Conservation (phyloP, 2,329 filamentous ascomycete genomes). For the Ophiostoma sp. region DNA sequence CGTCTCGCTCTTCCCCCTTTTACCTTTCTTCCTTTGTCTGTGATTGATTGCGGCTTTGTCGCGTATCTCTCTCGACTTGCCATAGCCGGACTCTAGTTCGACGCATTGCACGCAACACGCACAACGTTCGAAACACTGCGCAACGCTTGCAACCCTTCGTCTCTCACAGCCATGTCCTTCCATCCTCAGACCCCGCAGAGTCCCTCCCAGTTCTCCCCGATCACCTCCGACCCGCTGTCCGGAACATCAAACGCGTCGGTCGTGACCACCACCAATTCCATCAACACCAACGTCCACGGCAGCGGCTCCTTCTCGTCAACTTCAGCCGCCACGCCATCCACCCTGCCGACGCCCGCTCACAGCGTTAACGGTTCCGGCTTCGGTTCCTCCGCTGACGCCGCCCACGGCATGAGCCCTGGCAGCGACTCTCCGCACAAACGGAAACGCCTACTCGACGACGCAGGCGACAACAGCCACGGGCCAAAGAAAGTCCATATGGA, state of each 20-base stretch:
- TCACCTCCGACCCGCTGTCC: slow-evolving; percentile 53
- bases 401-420: slow-evolving; percentile 47
- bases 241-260: slow-evolving; percentile 30
- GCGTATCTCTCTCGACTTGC: slow-evolving; percentile 7
- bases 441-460: slow-evolving; percentile 60
- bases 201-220: slow-evolving; percentile 62
- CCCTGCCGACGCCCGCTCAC: slow-evolving; percentile 63
- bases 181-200: slow-evolving; percentile 68
- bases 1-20: neutral
- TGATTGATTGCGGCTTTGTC: slow-evolving; percentile 16
- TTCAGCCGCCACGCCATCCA: slow-evolving; percentile 47
- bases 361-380: slow-evolving; percentile 61
- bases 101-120: neutral
- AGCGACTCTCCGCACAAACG: slow-evolving; percentile 61
- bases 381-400: slow-evolving; percentile 45
- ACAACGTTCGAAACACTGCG: neutral
- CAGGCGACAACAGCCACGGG: slow-evolving; percentile 49
- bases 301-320: slow-evolving; percentile 50
- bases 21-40: neutral
- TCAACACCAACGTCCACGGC: slow-evolving; percentile 38
- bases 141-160: slow-evolving; percentile 24
- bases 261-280: slow-evolving; percentile 39
- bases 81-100: neutral
- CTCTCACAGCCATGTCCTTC: slow-evolving; percentile 59
- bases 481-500: slow-evolving; percentile 65